These are phyloP conservation scores for Akanthomyces uredinophilus DNA, from an alignment of 2,329 filamentous ascomycete species.

Conservation along the genomic window DNA sequence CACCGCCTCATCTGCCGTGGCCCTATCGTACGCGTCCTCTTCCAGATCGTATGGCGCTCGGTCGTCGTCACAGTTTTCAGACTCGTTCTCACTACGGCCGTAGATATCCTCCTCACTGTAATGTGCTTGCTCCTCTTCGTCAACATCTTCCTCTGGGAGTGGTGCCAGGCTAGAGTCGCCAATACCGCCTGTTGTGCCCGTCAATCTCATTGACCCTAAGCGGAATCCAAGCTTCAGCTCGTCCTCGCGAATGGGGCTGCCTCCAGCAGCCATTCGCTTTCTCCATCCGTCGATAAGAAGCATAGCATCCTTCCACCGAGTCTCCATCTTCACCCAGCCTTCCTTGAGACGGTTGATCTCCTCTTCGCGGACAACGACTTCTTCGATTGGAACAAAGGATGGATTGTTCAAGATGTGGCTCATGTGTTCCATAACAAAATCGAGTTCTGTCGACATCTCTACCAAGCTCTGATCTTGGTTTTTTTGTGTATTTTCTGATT, in stretches of 20 bases:
- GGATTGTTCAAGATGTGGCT: slow-evolving; percentile 85
- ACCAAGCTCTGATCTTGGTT: slow-evolving; percentile 41
- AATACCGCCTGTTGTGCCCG: slow-evolving; percentile 42
- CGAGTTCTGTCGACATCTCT: slow-evolving; percentile 70
- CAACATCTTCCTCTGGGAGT: neutral
- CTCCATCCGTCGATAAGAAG: slow-evolving; percentile 91
- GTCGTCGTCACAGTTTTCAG: slow-evolving; percentile 42
- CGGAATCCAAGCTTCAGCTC: slow-evolving; percentile 64
- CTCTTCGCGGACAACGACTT: slow-evolving; percentile 86
- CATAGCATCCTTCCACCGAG: slow-evolving; percentile 82
- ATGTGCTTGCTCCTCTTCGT: neutral
- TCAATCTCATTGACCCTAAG: slow-evolving; percentile 53
- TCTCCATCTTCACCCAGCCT: slow-evolving; percentile 92
- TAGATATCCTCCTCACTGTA: slow-evolving; percentile 21
- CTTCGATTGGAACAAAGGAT: slow-evolving; percentile 91
- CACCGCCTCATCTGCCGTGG: slow-evolving; percentile 33
- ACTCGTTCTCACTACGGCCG: slow-evolving; percentile 33
- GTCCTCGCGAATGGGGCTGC: slow-evolving; percentile 63
- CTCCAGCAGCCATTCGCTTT: slow-evolving; percentile 67
- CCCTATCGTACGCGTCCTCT: slow-evolving; percentile 22
- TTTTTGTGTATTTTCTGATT: slow-evolving; percentile 27
- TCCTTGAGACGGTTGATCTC: slow-evolving; percentile 79
- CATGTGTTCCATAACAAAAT: slow-evolving; percentile 73
- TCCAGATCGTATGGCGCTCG: slow-evolving; percentile 36
- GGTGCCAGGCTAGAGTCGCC: slow-evolving; percentile 17